These are phyloP conservation scores for Clarireedia hainanense DNA, from an alignment of 2,329 filamentous ascomycete species.

Conservation along the genomic window DNA sequence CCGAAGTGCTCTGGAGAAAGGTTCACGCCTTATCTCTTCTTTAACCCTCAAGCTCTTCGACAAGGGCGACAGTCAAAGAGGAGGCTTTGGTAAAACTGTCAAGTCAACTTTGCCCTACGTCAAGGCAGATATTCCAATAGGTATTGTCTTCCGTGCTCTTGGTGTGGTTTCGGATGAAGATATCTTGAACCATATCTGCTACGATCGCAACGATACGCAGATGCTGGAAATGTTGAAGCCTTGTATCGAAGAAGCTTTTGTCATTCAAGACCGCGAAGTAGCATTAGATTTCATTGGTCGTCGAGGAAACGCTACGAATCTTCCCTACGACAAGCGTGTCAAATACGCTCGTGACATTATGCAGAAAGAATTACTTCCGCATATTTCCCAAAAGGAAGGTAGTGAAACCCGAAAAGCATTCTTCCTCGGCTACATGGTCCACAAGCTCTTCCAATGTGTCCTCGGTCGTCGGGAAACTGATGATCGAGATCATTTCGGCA, in stretches of 20 bases:
- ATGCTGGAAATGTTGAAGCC: conserved; percentile 98
- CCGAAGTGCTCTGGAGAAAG: conserved; percentile 91
- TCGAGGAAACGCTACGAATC: conserved; percentile 69
- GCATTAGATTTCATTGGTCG: conserved; percentile 94
- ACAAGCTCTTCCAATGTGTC: conserved; percentile 87
- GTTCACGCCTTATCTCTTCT: conserved; percentile 87
- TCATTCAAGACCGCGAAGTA: conserved; percentile 90
- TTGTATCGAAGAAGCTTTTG: conserved; percentile 93
- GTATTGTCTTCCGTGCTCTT: conserved; percentile 89
- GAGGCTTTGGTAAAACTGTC: conserved; percentile 79
- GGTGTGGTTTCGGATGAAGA: conserved; percentile 97
- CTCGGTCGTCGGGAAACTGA: conserved; percentile 90
- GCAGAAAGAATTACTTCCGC: conserved; percentile 92
- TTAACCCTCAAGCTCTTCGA: conserved; percentile 84
- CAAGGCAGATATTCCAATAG: conserved; percentile 87
- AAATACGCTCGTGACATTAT: conserved; percentile 89
- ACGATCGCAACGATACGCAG: conserved; percentile 87
- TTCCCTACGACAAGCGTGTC: conserved; percentile 79
- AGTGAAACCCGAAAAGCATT: conserved; percentile 95
- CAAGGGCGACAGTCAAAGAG: conserved; percentile 73
- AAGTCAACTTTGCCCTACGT: conserved; percentile 89
- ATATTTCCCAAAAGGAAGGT: conserved; percentile 91
- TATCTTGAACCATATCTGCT: conserved; percentile 96
- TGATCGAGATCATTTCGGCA: conserved; percentile 97
- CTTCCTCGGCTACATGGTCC: conserved; percentile 98